Conservation (phyloP, 2,329 filamentous ascomycete species). For the Daldinia sp. region DNA sequence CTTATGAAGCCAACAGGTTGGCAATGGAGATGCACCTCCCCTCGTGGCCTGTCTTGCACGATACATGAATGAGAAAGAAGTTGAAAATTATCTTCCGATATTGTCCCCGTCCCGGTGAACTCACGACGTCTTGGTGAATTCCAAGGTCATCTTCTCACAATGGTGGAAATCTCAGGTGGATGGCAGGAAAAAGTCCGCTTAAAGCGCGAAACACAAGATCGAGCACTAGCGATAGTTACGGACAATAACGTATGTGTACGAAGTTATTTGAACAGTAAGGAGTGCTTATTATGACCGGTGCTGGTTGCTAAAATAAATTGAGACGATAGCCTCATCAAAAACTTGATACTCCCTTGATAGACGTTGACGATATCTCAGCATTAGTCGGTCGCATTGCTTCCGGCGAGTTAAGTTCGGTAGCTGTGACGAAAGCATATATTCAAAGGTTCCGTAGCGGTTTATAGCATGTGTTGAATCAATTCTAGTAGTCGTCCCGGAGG, state of each 20-base stretch:
- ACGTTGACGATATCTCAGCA: slow-evolving; percentile 35
- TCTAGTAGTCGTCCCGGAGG: not conserved
- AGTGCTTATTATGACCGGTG: not conserved
- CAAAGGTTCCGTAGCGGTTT: slow-evolving; percentile 37
- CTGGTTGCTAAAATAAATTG: slow-evolving; percentile 25
- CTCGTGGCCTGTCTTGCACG: not conserved
- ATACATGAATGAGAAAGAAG: not conserved
- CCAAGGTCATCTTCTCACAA: slow-evolving; percentile 24
- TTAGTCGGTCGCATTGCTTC: slow-evolving; percentile 33
- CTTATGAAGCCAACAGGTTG: not conserved
- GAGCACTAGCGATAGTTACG: slow-evolving; percentile 23
- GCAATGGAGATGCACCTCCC: not conserved
- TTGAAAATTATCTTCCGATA: not conserved
- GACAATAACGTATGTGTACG: slow-evolving; percentile 33
- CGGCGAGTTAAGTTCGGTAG: slow-evolving; percentile 39
- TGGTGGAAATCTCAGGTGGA: slow-evolving; percentile 14
- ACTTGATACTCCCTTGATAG: slow-evolving; percentile 22
- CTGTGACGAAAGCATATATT: slow-evolving; percentile 42
- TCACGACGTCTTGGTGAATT: slow-evolving; percentile 18
- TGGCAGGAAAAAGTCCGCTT: slow-evolving; percentile 39
- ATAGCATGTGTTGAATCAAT: not conserved
- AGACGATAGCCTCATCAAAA: slow-evolving; percentile 21
- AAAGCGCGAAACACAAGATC: slow-evolving; percentile 35
- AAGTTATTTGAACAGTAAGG: not conserved
- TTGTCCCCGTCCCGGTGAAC: not conserved